These are phyloP conservation scores for Sporothrix euskadiensis DNA, from an alignment of 2,329 filamentous ascomycete genomes.

Conservation along the genomic window DNA sequence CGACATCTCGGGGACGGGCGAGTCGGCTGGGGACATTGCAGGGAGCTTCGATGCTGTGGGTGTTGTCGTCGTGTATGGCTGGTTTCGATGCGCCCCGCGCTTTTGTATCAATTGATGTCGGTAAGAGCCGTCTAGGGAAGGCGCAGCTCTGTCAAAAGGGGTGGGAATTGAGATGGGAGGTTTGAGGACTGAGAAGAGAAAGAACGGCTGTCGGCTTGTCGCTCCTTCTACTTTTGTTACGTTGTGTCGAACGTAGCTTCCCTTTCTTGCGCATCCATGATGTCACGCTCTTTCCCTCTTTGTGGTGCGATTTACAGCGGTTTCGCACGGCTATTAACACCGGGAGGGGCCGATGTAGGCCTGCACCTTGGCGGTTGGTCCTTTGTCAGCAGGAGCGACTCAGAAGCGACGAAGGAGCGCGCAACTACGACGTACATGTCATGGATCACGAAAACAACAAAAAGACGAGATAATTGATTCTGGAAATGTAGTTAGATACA, in stretches of 20 bases:
- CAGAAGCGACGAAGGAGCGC: not conserved
- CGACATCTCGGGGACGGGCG: constrained; percentile 55
- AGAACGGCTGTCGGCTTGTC: constrained; percentile 1
- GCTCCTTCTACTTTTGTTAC: not conserved
- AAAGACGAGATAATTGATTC: not conserved
- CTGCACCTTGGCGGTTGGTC: not conserved
- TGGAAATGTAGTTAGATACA: constrained; percentile 39
- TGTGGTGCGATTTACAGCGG: not conserved
- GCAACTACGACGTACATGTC: not conserved
- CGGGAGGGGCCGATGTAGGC: constrained; percentile 13
- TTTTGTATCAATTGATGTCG: not conserved
- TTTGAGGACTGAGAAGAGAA: not conserved
- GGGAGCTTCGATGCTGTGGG: not conserved
- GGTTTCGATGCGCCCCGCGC: not conserved
- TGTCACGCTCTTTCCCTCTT: constrained; percentile 17
- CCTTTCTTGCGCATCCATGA: not conserved
- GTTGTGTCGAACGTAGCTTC: constrained; percentile 1
- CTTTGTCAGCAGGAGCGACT: not conserved
- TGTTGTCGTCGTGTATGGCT: not conserved
- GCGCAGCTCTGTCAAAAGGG: not conserved
- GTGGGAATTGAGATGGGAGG: not conserved
- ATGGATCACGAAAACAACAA: not conserved
- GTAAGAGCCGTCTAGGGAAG: not conserved
- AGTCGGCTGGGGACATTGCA: not conserved
- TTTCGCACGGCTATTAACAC: not conserved